Base-by-base conservation (phyloP, 805 yeast species). In the Maudiozyma serrabonitensis region DNA sequence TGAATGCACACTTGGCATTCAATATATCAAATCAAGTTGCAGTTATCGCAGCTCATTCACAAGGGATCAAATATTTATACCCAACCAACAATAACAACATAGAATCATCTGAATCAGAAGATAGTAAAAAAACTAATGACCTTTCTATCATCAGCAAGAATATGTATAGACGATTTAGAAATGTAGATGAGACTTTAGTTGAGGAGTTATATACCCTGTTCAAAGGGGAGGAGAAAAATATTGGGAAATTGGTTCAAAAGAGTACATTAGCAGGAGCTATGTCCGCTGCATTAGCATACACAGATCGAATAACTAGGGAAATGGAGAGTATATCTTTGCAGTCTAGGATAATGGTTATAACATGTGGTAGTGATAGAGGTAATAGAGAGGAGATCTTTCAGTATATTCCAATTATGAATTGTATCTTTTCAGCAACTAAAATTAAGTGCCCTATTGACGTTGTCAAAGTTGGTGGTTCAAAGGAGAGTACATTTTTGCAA, bases 381-480 rank as follows among this genome's bases (percentile, higher is more conserved):
- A 80, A 83, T 54, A 87, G 81, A 53, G 89, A 87, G 57, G 81
- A 80, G 49, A 80, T 88, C 5, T 72, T 87, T 47, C 87, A 87
- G 50, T 95, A 93, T 64, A 87, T 91, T 42, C 86, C 97, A 4
- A 82, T 88, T 42, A 93, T 93, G 98, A 93, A 93, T 66, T 77
- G 93, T 52, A 91, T 93, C 31, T 93, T 93, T 69, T 91, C 97
- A 0, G 96, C 98, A 0, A 96, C 93, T 57, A 91, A 90, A 66
- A 78, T 85, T 84, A 83, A 81, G 57, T 79, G 90, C 16, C 85
- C 96, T 2, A 81, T 93, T 21, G 98, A 93, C 65, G 90, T 90
- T 12, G 91, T 95, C 52, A 89, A 90, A 60, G 70, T 93, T 28
- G 69, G 69, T 28, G 69, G 67, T 7, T 48, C 55, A 11, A 55